Evolutionary conservation across 2,329 filamentous ascomycete genomes (phyloP), one percentile per base, ranked within the genome.

Genomic region (Fusarium sp.): DNA sequence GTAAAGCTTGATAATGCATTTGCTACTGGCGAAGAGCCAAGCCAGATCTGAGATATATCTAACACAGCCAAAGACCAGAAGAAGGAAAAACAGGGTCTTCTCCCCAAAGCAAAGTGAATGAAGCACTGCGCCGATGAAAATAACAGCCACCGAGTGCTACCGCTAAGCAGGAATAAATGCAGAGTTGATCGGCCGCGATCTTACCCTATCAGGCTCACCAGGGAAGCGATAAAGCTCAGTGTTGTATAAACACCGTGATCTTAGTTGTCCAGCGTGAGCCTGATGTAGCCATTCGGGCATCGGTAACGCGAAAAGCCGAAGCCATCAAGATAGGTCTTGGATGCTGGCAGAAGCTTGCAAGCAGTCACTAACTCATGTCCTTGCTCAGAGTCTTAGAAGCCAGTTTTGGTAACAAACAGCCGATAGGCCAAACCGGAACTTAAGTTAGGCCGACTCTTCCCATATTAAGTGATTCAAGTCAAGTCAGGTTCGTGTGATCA

Each of bases 211-310:
- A 38, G 1, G 3, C 30, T n/a, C 9, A 11, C 9, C 6, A 6
- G 16, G 34, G 3, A 6, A n/a, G 34, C 10, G 9, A 11, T 38
- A n/a, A 11, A 38, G 9, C 15, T 34, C 32, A 38, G 9, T 11
- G 32, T 1, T 38, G 0, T 10, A 16, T 34, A 25, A 25, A 25
- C 24, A 6, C 24, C 24, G 6, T 25, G 24, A 38, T 18, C 32
- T 38, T 18, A 0, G 16, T 6, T 4, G 18, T n/a, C 9, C 18
- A n/a, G 16, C 34, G 4, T n/a, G 16, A 4, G 5, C 16, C 3
- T 38, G 34, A 6, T 6, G 6, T 11, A n/a, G 16, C 34, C 9
- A 38, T 38, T n/a, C 5, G 2, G 2, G 10, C 3, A 10, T 38
- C 18, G 6, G 9, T n/a, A 6, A 10, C 34, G 16, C 18, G 18